Evolutionary conservation across 192 early-diverging fungal genomes (phyloP), one percentile per base, ranked within the genome.

Genomic region (Oehlia diaphana): DNA sequence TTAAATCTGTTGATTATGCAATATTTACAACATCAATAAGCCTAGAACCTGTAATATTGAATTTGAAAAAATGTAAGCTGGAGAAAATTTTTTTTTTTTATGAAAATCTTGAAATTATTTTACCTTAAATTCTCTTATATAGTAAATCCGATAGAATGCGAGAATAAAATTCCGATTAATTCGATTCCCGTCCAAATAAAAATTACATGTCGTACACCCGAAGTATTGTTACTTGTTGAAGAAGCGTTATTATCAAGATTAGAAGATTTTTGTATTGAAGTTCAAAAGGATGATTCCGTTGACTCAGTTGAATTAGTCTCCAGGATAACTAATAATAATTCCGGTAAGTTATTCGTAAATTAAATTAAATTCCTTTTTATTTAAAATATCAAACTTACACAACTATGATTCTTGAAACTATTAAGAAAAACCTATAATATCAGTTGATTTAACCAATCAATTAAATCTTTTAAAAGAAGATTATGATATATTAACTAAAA

Each of bases 21-120:
- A 23, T 68, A 26, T 78, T 78, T 78, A 47, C 28, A 49, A 67
- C 76, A 28, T 47, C 76, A 31, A 49, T 78, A 19, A 78, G 76
- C 68, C 21, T 78, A 23, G 66, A 65, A 31, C 76, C 76, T 14
- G 65, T 78, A 39, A 50, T 68, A 33, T 67, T 78, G 13, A 78
- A 78, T 68, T 33, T 78, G 6, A 78, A 33, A 8, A 78, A 49
- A 78, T 5, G 76, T 61, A 75, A 63, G n/a, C 33, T 53, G 21
- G 1, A 16, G 6, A 1, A 16, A 19, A 4, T 53, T 53, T 65
- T 64, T 28, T 64, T 28, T 65, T 65, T 28, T 65, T 28, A 28
- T 65, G 3, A 63, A 23, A 23, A 3, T 13, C 64, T 37, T 3
- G 13, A 31, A 14, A 31, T 9, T 37, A 16, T 35, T 9, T 67